phyloP scores from a whole-genome alignment of 139 green algal genomes.

The Chara braunii region DNA sequence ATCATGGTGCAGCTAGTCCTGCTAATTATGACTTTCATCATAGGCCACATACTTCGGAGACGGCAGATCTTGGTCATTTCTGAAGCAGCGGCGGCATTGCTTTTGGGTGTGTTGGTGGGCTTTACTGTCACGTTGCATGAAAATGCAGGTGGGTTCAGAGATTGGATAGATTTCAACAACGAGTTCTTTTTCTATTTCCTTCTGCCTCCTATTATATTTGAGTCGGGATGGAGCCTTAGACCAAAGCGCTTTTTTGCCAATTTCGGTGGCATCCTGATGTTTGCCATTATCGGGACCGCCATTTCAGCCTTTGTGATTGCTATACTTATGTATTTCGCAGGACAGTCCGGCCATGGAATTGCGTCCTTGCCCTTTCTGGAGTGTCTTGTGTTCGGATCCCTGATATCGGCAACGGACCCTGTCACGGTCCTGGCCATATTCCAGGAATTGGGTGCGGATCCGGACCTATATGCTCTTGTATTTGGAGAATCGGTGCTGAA shows the following conservation, averaged over 20 bases:
- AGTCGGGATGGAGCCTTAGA: slow-evolving; percentile 55
- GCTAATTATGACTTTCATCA: slow-evolving; percentile 28
- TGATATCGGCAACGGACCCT: slow-evolving; percentile 64
- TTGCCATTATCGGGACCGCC: slow-evolving; percentile 62
- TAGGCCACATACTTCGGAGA: slow-evolving; percentile 19
- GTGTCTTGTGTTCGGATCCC: slow-evolving; percentile 46
- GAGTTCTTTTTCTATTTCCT: slow-evolving; percentile 65
- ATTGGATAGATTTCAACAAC: slow-evolving; percentile 25
- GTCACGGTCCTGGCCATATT: slow-evolving; percentile 55
- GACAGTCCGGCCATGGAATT: slow-evolving; percentile 2
- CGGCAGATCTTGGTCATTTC: slow-evolving; percentile 32
- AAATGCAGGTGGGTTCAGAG: slow-evolving; percentile 22
- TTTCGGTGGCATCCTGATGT: slow-evolving; percentile 56
- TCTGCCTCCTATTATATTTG: slow-evolving; percentile 69
- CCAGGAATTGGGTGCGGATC: slow-evolving; percentile 46
- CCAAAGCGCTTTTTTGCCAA: slow-evolving; percentile 50
- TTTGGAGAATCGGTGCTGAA: slow-evolving; percentile 80
- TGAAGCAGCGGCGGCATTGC: slow-evolving; percentile 18
- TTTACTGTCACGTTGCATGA: slow-evolving; percentile 15
- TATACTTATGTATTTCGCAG: slow-evolving; percentile 45
- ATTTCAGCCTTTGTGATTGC: slow-evolving; percentile 53
- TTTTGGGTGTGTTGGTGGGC: slow-evolving; percentile 21
- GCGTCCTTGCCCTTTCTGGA: slow-evolving; percentile 4
- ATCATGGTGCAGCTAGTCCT: slow-evolving; percentile 24
- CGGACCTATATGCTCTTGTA: slow-evolving; percentile 72